Conservation (phyloP, 2,329 filamentous ascomycete genomes). For the Venturia oleaginea region DNA sequence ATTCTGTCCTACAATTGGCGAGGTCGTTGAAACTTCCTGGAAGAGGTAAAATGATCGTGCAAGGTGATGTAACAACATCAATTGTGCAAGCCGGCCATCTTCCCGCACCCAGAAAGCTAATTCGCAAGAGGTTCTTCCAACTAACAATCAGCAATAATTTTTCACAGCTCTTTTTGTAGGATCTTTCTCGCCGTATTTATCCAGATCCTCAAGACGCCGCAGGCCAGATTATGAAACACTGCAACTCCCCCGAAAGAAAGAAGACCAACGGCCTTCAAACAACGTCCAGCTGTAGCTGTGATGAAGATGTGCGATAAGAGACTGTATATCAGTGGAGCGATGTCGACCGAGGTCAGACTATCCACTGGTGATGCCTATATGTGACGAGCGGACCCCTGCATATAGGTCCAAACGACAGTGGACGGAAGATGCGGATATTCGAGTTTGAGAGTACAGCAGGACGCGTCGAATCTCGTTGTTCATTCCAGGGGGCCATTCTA, state of each 20-base stretch:
- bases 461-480: background rate
- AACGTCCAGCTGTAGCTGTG: background rate
- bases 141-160: background rate
- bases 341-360: background rate
- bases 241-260: background rate
- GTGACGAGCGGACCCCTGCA: background rate
- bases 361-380: background rate
- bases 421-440: background rate
- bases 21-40: too few relatives aligned
- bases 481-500: background rate
- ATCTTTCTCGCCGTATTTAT: background rate
- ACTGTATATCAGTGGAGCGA: background rate
- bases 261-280: background rate
- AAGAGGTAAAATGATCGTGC: background rate
- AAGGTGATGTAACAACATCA: background rate
- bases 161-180: background rate
- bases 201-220: background rate
- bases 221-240: background rate
- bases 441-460: background rate
- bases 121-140: background rate
- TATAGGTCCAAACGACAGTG: background rate
- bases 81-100: background rate
- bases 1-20: background rate
- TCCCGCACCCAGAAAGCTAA: background rate
- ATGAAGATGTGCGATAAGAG: background rate